Percentiles rank a stretch among this genome's conserved stretches.
phyloP scores from a whole-genome alignment of 2,329 filamentous ascomycete genomes.

The Capronia coronata region DNA sequence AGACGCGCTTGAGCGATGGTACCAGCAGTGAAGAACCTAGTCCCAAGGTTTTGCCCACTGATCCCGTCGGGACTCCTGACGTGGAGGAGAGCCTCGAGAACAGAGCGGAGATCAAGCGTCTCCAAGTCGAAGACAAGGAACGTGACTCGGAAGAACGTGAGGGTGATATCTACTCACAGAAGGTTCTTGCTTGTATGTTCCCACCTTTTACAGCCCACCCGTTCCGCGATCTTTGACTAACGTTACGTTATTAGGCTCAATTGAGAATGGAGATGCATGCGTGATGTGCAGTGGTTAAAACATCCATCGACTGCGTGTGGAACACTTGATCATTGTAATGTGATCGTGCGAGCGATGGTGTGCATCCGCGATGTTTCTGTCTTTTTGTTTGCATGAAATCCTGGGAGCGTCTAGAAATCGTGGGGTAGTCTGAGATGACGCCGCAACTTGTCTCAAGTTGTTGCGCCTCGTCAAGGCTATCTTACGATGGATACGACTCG shows the following conservation, averaged over 20 bases:
- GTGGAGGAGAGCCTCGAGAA: conserved; percentile 56
- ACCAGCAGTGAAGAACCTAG: conserved; percentile 64
- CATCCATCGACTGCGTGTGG: too few relatives aligned
- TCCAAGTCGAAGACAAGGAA: conserved; percentile 67
- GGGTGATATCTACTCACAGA: conserved; percentile 90
- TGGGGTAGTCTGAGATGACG: too few relatives aligned
- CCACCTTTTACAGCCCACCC: neutral
- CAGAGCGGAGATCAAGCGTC: conserved; percentile 38
- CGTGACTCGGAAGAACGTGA: conserved; percentile 68
- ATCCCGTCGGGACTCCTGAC: conserved; percentile 55
- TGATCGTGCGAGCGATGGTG: too few relatives aligned
- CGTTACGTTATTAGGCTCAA: conserved; percentile 58
- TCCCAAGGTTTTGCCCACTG: conserved; percentile 68
- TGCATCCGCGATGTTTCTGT: too few relatives aligned
- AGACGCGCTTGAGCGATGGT: conserved; percentile 61
- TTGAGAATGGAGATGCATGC: conserved; percentile 92
- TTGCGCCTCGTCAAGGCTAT: too few relatives aligned
- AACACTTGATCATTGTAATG: too few relatives aligned
- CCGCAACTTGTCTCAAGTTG: too few relatives aligned
- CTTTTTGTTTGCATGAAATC: too few relatives aligned
- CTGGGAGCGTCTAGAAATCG: too few relatives aligned
- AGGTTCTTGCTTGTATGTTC: conserved; percentile 74
- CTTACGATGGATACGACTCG: too few relatives aligned
- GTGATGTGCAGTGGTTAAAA: conserved; percentile 94
- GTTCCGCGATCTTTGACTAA: neutral